Evolutionary conservation across 345 rosid genomes (phyloP).

Genomic region (Aquilaria malaccensis): DNA sequence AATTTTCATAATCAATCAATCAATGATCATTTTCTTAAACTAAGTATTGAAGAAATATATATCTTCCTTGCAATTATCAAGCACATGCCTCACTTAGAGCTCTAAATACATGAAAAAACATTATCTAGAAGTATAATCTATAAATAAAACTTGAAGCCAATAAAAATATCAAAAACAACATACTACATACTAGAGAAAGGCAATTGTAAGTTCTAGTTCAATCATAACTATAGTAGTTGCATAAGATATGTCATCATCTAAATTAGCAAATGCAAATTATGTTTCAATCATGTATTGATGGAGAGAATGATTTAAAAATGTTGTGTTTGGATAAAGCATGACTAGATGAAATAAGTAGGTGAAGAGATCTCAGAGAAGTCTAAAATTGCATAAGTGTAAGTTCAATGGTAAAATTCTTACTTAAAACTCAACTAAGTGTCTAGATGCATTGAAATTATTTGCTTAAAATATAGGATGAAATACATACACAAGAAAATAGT

Average conservation of each 20-base stretch:
- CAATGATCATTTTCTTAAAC: slow-evolving; percentile 92
- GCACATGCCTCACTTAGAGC: slow-evolving; percentile 68
- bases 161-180: slow-evolving; percentile 56
- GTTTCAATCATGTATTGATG: slow-evolving; percentile 84
- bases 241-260: slow-evolving; percentile 96
- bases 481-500: slow-evolving; percentile 58
- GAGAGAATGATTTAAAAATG: slow-evolving; percentile 12
- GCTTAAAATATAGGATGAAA: slow-evolving; percentile 99
- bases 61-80: slow-evolving; percentile 94
- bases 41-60: slow-evolving; percentile 95
- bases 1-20: slow-evolving; percentile 55
- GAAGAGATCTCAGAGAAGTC: slow-evolving; percentile 1
- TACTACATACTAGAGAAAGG: slow-evolving; percentile 99
- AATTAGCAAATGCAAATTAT: slow-evolving; percentile 96
- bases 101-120: slow-evolving; percentile 14
- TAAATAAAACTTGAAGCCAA: slow-evolving; percentile 13
- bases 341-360: slow-evolving; percentile 11
- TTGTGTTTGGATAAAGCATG: neutral
- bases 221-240: slow-evolving; percentile 30
- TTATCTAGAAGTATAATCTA: neutral
- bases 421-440: slow-evolving; percentile 98
- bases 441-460: slow-evolving; percentile 87
- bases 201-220: slow-evolving; percentile 7
- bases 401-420: slow-evolving; percentile 28
- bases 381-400: neutral